Percentiles rank a stretch among this genome's conserved stretches.
These are phyloP conservation scores for Chondrus crispus DNA, from an alignment of 23 red algal species.

Conservation along the genomic window DNA sequence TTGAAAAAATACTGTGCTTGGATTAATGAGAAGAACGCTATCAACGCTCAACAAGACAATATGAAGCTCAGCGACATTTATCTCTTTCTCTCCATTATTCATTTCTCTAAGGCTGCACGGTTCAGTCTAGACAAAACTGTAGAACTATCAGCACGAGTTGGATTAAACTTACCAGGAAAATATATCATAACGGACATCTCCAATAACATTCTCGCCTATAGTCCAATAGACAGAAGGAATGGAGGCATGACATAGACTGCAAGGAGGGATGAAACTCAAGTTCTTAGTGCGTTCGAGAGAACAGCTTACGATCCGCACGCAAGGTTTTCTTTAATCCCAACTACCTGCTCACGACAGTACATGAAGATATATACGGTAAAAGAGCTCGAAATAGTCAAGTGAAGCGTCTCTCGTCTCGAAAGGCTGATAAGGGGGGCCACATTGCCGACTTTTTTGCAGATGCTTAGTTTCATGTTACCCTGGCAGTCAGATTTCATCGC, in stretches of 20 bases:
- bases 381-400: constrained; percentile 14
- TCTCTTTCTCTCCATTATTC: neutral
- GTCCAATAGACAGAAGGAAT: neutral
- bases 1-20: neutral
- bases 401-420: neutral
- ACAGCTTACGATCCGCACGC: neutral
- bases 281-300: neutral
- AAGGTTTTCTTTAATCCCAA: neutral
- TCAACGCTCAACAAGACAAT: neutral
- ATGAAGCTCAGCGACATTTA: neutral
- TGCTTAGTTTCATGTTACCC: neutral
- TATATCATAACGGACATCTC: neutral
- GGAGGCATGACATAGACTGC: neutral
- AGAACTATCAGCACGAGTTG: neutral
- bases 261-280: neutral
- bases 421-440: neutral
- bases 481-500: neutral
- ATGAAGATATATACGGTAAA: neutral
- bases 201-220: neutral
- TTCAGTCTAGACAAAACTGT: neutral
- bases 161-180: neutral
- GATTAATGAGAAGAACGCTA: neutral
- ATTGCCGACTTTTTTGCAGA: neutral
- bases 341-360: neutral
- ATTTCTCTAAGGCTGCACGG: neutral